Base-by-base conservation (phyloP, 805 yeast species). In the Geotrichum ghanense region DNA sequence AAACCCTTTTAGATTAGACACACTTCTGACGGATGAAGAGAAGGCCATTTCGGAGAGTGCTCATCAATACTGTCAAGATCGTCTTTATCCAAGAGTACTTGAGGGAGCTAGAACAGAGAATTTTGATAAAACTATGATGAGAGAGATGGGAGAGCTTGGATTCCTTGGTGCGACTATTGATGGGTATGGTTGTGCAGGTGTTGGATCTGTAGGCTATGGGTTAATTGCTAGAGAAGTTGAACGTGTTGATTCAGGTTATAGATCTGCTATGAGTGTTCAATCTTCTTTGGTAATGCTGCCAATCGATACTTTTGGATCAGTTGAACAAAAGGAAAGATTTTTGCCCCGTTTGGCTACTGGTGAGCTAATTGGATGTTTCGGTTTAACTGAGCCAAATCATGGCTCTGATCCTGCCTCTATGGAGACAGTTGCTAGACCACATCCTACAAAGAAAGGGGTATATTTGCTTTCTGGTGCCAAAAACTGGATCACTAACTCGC, bases 371-470 rank as follows among this genome's bases (percentile, higher is more conserved):
- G 83, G 83, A 37, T 76, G 81, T 61, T 78, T 78, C 54, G 83
- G 79, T 25, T 71, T 78, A 65, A 78, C 83, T 34, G 83, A 78
- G 62, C 77, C 79, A 56, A 78, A 77, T 53, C 82, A 78, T 56
- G 79, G 79, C 49, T 74, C 79, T 21, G 78, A 75, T 53, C 80
- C 78, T 40, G 74, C 68, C 5, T 74, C 79, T 45, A 71, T 75
- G 69, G 79, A 74, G 62, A 76, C 80, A 34, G 65, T 67, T 22
- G 78, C 78, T 24, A 63, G 58, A 41, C 61, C 56, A 12, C 73
- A 69, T 48, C 71, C 72, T 14, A 60, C 67, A 31, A 69, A 68
- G 53, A 48, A 63, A 51, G 72, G 68, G 23, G 69, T 65, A 16
- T 67, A 65, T 47, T 55, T 68, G 14, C 60, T 68, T 25, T 57